Percentiles rank a stretch among this genome's conserved stretches.
Conservation (phyloP, 129 eudicot genomes). For the Escallonia herrerae region DNA sequence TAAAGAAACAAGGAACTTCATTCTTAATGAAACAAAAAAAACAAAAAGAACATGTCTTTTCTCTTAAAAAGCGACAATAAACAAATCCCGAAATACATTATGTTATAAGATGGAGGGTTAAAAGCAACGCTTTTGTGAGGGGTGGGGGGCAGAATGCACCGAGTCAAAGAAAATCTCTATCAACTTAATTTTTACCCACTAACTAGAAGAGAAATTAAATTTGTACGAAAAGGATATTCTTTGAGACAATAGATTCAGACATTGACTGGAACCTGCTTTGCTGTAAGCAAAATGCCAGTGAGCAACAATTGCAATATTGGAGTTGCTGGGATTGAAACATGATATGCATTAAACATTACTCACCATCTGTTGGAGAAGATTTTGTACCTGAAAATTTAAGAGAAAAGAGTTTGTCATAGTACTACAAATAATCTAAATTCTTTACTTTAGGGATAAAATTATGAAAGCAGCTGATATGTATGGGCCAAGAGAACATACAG, state of each 20-base stretch:
- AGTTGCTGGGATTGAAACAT: not conserved
- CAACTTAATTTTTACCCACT: no score
- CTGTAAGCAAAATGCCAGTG: slow-evolving; percentile 36
- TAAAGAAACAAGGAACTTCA: slow-evolving; percentile 21
- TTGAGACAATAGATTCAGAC: slow-evolving; percentile 77
- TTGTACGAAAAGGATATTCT: slow-evolving; percentile 68
- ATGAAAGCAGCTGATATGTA: no score
- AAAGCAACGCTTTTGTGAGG: no score
- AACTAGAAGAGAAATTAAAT: not conserved
- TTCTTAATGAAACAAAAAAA: not conserved
- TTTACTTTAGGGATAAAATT: no score
- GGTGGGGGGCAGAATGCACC: no score
- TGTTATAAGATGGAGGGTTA: no score
- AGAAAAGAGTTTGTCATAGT: not conserved
- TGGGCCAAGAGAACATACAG: no score
- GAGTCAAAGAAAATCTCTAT: no score
- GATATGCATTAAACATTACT: slow-evolving; percentile 14
- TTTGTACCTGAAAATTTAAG: slow-evolving; percentile 64
- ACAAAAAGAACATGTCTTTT: not conserved
- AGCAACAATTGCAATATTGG: not conserved
- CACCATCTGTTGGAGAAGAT: slow-evolving; percentile 93
- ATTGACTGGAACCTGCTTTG: slow-evolving; percentile 89
- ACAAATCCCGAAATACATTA: not conserved
- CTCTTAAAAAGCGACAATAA: not conserved
- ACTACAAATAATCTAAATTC: not conserved